Evolutionary conservation across 2,329 filamentous ascomycete species (phyloP).

Genomic region (Chaetomium strumarium): DNA sequence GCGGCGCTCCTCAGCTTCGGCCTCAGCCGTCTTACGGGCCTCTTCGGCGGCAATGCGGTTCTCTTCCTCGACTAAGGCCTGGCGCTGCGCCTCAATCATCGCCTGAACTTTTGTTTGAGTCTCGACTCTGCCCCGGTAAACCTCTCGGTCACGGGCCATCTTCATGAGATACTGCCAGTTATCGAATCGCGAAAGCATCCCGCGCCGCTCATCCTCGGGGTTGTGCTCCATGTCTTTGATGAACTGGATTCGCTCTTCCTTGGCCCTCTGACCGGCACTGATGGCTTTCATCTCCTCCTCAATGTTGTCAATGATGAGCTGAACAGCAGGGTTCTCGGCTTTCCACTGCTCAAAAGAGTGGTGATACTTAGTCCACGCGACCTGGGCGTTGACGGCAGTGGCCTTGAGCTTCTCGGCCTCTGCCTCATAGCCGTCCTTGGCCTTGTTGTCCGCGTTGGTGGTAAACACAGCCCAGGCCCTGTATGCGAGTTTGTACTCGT

Average conservation of each 20-base stretch:
- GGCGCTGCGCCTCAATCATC: not conserved
- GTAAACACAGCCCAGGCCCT: not conserved
- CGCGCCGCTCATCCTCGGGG: not conserved
- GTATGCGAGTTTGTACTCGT: conserved; percentile 1
- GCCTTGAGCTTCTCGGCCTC: not conserved
- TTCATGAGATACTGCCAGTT: not conserved
- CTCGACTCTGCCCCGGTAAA: conserved; percentile 9
- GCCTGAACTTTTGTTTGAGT: not conserved
- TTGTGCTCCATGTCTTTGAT: not conserved
- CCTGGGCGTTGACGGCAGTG: conserved; percentile 2
- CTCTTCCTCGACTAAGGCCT: not conserved
- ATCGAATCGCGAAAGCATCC: not conserved
- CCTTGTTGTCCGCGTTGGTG: not conserved
- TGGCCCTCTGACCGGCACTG: not conserved
- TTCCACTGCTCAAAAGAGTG: not conserved
- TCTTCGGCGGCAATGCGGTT: not conserved
- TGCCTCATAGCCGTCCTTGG: not conserved
- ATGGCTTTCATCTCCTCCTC: not conserved
- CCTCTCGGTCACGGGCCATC: conserved; percentile 4
- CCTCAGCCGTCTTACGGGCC: not conserved
- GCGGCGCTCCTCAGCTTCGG: not conserved
- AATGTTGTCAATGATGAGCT: conserved; percentile 3
- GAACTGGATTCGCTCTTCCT: not conserved
- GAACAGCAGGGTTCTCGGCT: conserved; percentile 1
- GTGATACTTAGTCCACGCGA: not conserved